These are phyloP conservation scores for Vinca minor DNA, from an alignment of 257 asterid species.

Conservation along the genomic window DNA sequence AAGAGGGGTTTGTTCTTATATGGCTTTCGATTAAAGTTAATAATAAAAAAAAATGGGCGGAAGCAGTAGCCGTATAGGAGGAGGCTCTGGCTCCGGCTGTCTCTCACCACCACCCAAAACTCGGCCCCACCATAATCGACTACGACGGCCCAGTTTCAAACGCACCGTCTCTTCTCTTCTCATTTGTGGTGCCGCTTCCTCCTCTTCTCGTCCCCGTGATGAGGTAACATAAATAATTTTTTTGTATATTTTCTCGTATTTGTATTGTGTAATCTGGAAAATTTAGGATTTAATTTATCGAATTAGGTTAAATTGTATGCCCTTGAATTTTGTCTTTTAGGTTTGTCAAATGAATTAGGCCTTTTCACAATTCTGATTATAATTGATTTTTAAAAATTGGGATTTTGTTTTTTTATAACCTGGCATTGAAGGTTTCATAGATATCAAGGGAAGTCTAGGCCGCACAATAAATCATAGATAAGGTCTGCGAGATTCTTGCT, in stretches of 20 bases:
- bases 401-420: no score
- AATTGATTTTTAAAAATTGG: background rate
- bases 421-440: background rate
- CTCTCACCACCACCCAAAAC: background rate
- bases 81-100: constrained; percentile 14
- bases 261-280: background rate
- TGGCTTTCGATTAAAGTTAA: background rate
- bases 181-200: constrained; percentile 28
- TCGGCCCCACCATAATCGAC: constrained; percentile 5
- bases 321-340: background rate
- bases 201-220: constrained; percentile 14
- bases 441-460: no score
- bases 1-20: constrained; percentile 3
- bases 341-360: background rate
- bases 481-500: background rate
- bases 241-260: background rate
- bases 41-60: constrained; percentile 24
- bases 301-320: background rate
- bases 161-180: constrained; percentile 23
- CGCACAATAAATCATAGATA: no score
- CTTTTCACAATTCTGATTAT: background rate
- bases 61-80: constrained; percentile 23
- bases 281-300: no score
- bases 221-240: constrained; percentile 15
- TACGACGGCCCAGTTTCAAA: constrained; percentile 14